Base-by-base conservation (phyloP, 345 rosid species). In the Camelina laxa region DNA sequence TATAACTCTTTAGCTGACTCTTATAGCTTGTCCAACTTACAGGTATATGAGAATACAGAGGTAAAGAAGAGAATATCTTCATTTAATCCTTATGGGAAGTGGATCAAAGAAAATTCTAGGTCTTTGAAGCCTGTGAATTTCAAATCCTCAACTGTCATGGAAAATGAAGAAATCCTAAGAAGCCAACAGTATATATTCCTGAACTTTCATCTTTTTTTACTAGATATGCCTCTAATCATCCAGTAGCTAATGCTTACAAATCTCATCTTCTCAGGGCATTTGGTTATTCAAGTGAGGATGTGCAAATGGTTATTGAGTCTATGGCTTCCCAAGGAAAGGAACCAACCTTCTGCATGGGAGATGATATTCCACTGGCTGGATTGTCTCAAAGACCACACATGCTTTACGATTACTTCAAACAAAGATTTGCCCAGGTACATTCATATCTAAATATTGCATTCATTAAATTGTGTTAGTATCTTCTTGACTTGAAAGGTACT, bases 261-360 rank as follows among this genome's bases (percentile, higher is more conserved):
- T 10, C 51, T 33, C 20, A 60, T 57, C 9, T 60, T 39, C 11
- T 57, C 83, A 95, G 99, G 85, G 96, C 97, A 56, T 95, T 84
- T 74, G 99, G 99, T 72, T 95, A 92, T 79, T 95, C 99, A 56
- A 95, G 99, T 66, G 99, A 95, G 80, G 99, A 95, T 82, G 99
- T 95, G 21, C 99, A 95, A 81, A 95, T 95, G 99, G 87, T 95
- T 77, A 95, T 95, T 84, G 97, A 95, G 82, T 73, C 84, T 33
- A 95, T 95, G 99, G 97, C 99, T 75, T 71, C 97, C 5, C 97
- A 95, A 82, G 99, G 97, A 60, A 94, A 94, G 82, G 98, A 94
- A 75, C 97, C 98, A 54, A 93, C 98, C 33, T 93, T 91, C 86
- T 93, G 98, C 80, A 91, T 91, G 98, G 98, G 96, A 4, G 97